Base-by-base conservation (phyloP, 306 rosid species). In the Quercus rubra region DNA sequence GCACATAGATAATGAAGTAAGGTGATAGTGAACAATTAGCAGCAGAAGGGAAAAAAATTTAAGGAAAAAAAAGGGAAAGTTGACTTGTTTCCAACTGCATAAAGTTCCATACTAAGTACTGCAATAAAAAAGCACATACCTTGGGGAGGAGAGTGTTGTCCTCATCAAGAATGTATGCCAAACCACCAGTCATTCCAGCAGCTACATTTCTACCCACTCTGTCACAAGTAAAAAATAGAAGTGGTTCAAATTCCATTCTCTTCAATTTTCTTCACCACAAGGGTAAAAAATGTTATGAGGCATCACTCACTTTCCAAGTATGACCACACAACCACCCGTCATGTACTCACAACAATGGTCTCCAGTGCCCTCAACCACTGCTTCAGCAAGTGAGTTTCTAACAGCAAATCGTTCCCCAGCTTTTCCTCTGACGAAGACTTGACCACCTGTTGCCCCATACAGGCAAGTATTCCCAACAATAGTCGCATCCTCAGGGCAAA, bases 191-290 rank as follows among this genome's bases (percentile, higher is more conserved):
- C 99, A 95, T 95, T 81, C 99, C 99, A 87, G 98, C 98, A 83
- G 99, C 99, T 49, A 95, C 99, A 82, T 95, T 95, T 90, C 99
- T 91, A 77, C 99, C 99, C 87, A 95, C 99, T 88, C 99, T 95
- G 93, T 84, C 69, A 83, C 71, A 87, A 67, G 55, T 76, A 61
- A 85, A 69, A 73, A 20, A 73, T 19, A 85, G 62, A 73, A 82
- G 46, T 33, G 51, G 35, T 80, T 80, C 80, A 80, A 66, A 30
- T 52, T 30, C 72, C 70, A 49, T 66, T 79, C 58, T 55, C 79
- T 52, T 78, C 27, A 35, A 79, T 51, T 57, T 70, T 13, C 51
- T 2, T 55, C 19, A 9, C 9, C 27, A 59, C 80, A 38, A 69
- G 55, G 59, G 15, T 58, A 41, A 71, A 64, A 68, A 41, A 49